Percentiles rank a stretch among this genome's conserved stretches.
These are phyloP conservation scores for Forsythia suspensa DNA, from an alignment of 257 asterid genomes.

Conservation along the genomic window DNA sequence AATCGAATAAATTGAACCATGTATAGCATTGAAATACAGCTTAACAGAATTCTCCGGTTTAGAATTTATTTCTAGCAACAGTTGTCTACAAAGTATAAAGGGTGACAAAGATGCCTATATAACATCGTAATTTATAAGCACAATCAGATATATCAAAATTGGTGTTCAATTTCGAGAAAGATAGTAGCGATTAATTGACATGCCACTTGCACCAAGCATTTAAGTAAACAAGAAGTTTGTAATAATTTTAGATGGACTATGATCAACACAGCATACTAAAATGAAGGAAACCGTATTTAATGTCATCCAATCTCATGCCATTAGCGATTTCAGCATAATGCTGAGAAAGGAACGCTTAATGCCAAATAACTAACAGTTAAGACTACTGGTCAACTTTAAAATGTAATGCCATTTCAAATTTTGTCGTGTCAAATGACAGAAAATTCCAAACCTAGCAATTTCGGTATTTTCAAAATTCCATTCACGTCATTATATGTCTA, in stretches of 20 bases:
- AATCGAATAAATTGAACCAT: background rate
- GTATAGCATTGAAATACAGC: background rate
- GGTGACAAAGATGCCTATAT: background rate
- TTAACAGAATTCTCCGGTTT: background rate
- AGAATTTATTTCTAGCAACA: background rate
- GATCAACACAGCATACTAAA: background rate
- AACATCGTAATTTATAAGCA: background rate
- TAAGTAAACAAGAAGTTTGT: background rate
- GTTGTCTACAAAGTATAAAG: background rate
- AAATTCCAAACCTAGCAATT: background rate
- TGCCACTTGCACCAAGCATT: background rate
- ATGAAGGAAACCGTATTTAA: background rate
- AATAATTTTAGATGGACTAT: background rate
- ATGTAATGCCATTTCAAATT: too few species aligned
- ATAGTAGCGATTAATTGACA: background rate
- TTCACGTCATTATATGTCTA: background rate
- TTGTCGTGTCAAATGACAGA: background rate
- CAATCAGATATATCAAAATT: background rate
- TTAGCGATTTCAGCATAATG: background rate
- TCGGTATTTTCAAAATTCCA: background rate
- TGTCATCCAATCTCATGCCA: too few species aligned
- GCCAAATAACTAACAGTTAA: background rate
- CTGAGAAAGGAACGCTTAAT: background rate
- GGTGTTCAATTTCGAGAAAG: background rate
- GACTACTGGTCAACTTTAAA: too few species aligned